phyloP scores from a whole-genome alignment of 1,139 yeast genomes.

The Geotrichum histeridarum region DNA sequence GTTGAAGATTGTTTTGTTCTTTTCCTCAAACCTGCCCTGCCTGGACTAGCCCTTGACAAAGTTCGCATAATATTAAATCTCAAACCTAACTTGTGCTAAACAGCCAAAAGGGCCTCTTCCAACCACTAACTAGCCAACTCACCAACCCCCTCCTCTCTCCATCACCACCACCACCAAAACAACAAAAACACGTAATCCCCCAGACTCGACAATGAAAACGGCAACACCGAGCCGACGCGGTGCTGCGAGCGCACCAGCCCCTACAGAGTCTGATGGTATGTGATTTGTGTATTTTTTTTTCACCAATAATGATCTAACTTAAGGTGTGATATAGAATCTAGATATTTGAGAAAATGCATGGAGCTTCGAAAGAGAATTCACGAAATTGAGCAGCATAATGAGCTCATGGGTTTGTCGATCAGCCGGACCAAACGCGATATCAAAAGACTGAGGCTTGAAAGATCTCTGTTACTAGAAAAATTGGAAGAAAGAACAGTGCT shows the following conservation, averaged over 20 bases:
- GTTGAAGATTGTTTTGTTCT: no score
- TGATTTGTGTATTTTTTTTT: background rate
- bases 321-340: constrained; percentile 28
- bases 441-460: constrained; percentile 75
- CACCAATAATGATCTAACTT: no score
- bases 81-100: no score
- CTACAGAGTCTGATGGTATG: constrained; percentile 11
- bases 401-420: constrained; percentile 68
- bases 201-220: constrained; percentile 3
- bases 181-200: no score
- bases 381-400: constrained; percentile 77
- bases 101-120: no score
- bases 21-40: no score
- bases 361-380: constrained; percentile 67
- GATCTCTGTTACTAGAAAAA: constrained; percentile 72
- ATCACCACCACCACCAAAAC: no score
- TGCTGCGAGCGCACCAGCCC: background rate
- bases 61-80: no score
- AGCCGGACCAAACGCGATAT: constrained; percentile 73
- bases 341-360: constrained; percentile 55
- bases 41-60: no score
- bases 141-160: no score
- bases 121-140: no score
- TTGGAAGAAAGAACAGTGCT: constrained; percentile 45
- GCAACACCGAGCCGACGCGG: constrained; percentile 10